Percentiles rank a stretch among this genome's conserved stretches.
These are phyloP conservation scores for Thraustochytrium striatum DNA, from an alignment of 352 stramenopile species.

Conservation along the genomic window DNA sequence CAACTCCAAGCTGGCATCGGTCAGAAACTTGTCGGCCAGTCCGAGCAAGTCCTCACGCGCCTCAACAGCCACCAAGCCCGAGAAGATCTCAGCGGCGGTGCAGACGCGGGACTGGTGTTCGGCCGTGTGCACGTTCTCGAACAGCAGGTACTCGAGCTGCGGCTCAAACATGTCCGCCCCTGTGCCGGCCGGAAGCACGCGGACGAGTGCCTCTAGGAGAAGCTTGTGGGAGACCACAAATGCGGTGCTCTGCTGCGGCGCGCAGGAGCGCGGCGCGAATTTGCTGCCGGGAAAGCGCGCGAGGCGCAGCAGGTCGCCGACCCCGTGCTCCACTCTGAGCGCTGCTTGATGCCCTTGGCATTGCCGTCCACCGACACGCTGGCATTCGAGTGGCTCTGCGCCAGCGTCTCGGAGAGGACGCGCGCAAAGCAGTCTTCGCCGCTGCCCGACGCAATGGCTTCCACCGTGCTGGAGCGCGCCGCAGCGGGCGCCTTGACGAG, in stretches of 20 bases:
- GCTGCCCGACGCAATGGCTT: not conserved
- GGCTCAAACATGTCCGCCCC: not conserved
- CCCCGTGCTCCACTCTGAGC: slow-evolving; percentile 11
- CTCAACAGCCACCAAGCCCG: not conserved
- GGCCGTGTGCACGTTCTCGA: slow-evolving; percentile 11
- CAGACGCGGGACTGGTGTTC: slow-evolving; percentile 16
- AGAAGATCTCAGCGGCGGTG: slow-evolving; percentile 34
- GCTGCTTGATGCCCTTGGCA: slow-evolving; percentile 44
- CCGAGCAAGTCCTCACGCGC: not conserved
- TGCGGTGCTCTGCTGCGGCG: slow-evolving; percentile 7
- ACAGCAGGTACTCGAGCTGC: slow-evolving; percentile 9
- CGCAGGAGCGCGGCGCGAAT: slow-evolving; percentile 10
- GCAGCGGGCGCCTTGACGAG: not conserved
- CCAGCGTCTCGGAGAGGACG: not conserved
- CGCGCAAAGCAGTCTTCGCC: not conserved
- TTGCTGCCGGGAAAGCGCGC: not conserved
- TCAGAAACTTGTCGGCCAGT: not conserved
- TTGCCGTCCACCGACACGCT: slow-evolving; percentile 39
- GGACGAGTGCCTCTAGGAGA: not conserved
- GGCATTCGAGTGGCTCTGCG: slow-evolving; percentile 30
- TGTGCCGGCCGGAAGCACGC: not conserved
- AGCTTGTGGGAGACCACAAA: slow-evolving; percentile 31
- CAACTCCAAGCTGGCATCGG: slow-evolving; percentile 15
- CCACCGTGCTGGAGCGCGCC: not conserved
- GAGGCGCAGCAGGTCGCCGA: slow-evolving; percentile 27